These are phyloP conservation scores for Taphrina confusa DNA, from an alignment of 1,139 yeast genomes.

Conservation along the genomic window DNA sequence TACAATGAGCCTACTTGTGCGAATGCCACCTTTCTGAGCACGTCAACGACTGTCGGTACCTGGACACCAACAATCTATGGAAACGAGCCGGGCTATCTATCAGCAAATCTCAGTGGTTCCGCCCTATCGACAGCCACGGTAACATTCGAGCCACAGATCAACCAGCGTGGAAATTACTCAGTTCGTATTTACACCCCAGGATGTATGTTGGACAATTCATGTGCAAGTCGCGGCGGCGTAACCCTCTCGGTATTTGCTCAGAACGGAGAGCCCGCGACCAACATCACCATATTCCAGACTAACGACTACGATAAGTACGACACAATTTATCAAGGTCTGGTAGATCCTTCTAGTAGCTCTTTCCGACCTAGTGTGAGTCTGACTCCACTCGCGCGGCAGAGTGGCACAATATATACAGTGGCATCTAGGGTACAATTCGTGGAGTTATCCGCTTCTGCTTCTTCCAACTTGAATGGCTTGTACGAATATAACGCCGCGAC, in stretches of 20 bases:
- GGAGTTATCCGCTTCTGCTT: slow-evolving; percentile 47
- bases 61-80: slow-evolving; percentile 45
- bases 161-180: slow-evolving; percentile 73
- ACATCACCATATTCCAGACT: slow-evolving; percentile 67
- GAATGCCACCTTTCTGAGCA: slow-evolving; percentile 43
- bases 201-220: slow-evolving; percentile 67
- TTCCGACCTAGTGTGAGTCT: slow-evolving; percentile 55
- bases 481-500: slow-evolving; percentile 79
- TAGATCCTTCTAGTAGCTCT: slow-evolving; percentile 54
- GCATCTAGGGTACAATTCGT: slow-evolving; percentile 69
- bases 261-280: slow-evolving; percentile 48
- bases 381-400: slow-evolving; percentile 48
- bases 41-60: slow-evolving; percentile 42
- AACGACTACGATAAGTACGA: slow-evolving; percentile 81
- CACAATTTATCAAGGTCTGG: slow-evolving; percentile 66
- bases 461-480: slow-evolving; percentile 61
- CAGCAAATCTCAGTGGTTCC: slow-evolving; percentile 47
- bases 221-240: slow-evolving; percentile 70
- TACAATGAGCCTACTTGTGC: slow-evolving; percentile 62
- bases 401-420: slow-evolving; percentile 57
- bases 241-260: slow-evolving; percentile 67
- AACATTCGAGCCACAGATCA: slow-evolving; percentile 66
- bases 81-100: slow-evolving; percentile 38
- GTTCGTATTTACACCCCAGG: slow-evolving; percentile 83
- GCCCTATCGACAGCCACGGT: slow-evolving; percentile 52